phyloP scores from a whole-genome alignment of 345 rosid genomes.

The Eucalyptus dawsonii region DNA sequence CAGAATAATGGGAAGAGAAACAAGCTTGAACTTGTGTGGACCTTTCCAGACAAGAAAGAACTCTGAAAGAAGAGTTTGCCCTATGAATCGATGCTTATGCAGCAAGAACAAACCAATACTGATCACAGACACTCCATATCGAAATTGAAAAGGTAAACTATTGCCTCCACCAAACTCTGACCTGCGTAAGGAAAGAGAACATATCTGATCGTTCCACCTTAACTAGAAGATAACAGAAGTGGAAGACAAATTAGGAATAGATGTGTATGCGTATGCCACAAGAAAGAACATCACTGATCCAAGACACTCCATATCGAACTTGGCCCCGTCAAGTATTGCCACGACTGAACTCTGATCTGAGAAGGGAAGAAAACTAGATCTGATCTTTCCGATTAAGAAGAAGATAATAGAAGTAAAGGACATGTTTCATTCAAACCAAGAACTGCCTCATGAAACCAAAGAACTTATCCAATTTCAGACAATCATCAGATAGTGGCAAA shows the following conservation, averaged over 20 bases:
- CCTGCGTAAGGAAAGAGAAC: background rate
- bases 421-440: background rate
- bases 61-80: background rate
- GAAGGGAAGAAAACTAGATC: background rate
- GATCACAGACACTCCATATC: too few relatives aligned
- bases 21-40: background rate
- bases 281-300: background rate
- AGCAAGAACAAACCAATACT: background rate
- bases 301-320: too few relatives aligned
- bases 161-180: background rate
- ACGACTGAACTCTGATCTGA: background rate
- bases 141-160: too few relatives aligned
- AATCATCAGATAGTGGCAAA: background rate
- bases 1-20: background rate
- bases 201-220: background rate
- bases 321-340: too few relatives aligned
- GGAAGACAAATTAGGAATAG: background rate
- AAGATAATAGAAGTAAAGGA: background rate
- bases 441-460: too few relatives aligned
- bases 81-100: background rate
- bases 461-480: background rate
- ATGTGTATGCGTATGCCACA: background rate
- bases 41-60: background rate
- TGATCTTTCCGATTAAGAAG: background rate
- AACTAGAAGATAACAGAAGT: background rate